Base-by-base conservation (phyloP, 129 eudicot genomes). In the Chrysanthemum seticuspe region DNA sequence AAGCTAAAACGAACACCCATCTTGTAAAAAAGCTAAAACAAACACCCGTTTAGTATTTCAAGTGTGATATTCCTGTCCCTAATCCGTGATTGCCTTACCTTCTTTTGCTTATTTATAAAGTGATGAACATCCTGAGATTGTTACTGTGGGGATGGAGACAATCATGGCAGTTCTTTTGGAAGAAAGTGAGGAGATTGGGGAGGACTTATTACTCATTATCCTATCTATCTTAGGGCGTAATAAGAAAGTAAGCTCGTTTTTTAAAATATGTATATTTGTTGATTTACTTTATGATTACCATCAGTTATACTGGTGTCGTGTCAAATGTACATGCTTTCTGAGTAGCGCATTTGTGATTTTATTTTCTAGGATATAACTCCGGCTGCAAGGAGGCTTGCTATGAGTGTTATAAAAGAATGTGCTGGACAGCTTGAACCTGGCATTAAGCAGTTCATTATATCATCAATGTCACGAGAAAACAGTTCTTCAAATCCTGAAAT, bases 151-250 rank as follows among this genome's bases (percentile, higher is more conserved):
- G 58, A 94, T 94, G 99, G 89, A 88, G 79, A 88, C 89, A 31
- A 94, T 94, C 51, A 94, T 94, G 97, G 75, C 80, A 53, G 89
- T 94, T 79, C 90, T 94, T 73, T 63, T 94, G 74, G 99, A 94
- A 80, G 99, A 94, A 82, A 90, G 97, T 67, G 99, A 94, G 87
- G 99, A 94, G 25, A 82, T 94, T 55, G 83, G 25, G 4, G 91
- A 90, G 75, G 92, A 85, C 70, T 88, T 90, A 73, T 81, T 94
- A 63, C 87, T 84, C 80, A 81, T 76, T 63, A 13, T 90, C 29
- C 76, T 94, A 44, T 90, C 99, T 54, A 67, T 68, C 55, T 80
- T 94, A 74, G 99, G 99, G 31, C 89, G 85, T 68, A 83, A 94
- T 78, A 86, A 81, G 67, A 84, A 81, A 51, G 98, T 88, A 81